Percentiles rank a stretch among this genome's conserved stretches.
phyloP scores from a whole-genome alignment of 129 eudicot genomes.

The Rutidosis leptorrhynchoides region DNA sequence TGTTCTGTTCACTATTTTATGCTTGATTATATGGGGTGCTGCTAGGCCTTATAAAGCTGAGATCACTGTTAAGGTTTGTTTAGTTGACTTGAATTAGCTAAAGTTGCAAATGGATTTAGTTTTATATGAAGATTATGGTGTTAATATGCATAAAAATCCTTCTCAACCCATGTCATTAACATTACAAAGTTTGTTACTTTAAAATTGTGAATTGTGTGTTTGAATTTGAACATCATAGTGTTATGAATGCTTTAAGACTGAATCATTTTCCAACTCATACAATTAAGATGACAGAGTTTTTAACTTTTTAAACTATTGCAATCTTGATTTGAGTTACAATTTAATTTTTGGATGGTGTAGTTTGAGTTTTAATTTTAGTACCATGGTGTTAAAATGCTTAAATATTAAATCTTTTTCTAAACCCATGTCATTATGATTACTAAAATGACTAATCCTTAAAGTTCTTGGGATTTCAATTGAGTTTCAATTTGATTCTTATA shows the following conservation, averaged over 20 bases:
- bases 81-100: not conserved
- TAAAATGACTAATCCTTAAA: not conserved
- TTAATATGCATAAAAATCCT: not conserved
- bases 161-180: not conserved
- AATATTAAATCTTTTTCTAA: not conserved
- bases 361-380: not conserved
- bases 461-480: not conserved
- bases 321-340: too few relatives aligned
- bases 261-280: too few relatives aligned
- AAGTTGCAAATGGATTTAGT: not conserved
- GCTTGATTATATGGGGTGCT: conserved; percentile 94
- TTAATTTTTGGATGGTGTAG: too few relatives aligned
- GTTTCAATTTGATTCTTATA: conserved; percentile 1
- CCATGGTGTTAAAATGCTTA: conserved; percentile 1
- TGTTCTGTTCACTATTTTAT: conserved; percentile 66
- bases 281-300: too few relatives aligned
- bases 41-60: conserved; percentile 72
- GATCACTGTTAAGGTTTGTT: conserved; percentile 68
- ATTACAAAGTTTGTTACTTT: not conserved
- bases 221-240: too few relatives aligned
- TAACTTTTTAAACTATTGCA: too few relatives aligned
- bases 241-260: too few relatives aligned
- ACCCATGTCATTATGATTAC: conserved; percentile 1
- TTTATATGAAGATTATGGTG: conserved; percentile 6
- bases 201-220: not conserved